These are phyloP conservation scores for Daldinia vernicosa DNA, from an alignment of 495 filamentous ascomycete genomes.

Conservation along the genomic window DNA sequence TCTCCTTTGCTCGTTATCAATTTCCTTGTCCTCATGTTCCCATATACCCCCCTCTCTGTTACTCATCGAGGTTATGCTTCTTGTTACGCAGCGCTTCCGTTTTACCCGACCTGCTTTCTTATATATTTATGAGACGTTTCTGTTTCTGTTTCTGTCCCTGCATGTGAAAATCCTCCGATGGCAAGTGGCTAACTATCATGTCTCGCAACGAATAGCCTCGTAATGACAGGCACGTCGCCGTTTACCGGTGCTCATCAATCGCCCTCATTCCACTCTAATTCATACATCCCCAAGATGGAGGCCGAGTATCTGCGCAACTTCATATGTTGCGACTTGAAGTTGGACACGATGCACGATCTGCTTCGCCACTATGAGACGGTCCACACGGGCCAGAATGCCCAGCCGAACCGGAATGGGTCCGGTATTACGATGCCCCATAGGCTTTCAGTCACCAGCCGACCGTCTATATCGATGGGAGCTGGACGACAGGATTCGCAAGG, in stretches of 20 bases:
- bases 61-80: conserved; percentile 22
- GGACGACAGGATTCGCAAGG: conserved; percentile 49
- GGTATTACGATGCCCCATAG: conserved; percentile 44
- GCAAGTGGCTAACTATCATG: conserved; percentile 35
- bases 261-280: conserved; percentile 95
- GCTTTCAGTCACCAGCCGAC: conserved; percentile 40
- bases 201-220: conserved; percentile 68
- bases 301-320: conserved; percentile 98
- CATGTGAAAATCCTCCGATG: conserved; percentile 37
- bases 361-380: conserved; percentile 96
- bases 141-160: conserved; percentile 19
- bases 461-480: conserved; percentile 40
- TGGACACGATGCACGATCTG: conserved; percentile 92
- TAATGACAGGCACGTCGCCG: conserved; percentile 96
- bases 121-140: conserved; percentile 21
- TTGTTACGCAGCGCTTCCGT: conserved; percentile 37
- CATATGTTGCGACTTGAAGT: conserved; percentile 85
- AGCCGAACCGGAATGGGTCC: conserved; percentile 48
- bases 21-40: conserved; percentile 9
- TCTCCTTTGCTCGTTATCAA: conserved; percentile 6
- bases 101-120: conserved; percentile 34
- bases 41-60: not conserved
- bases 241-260: conserved; percentile 80
- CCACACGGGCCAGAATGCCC: conserved; percentile 66
- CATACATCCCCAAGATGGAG: conserved; percentile 96